A percentile compares a stretch with the other conserved stretches of the same genome.
Conservation (phyloP, 2,329 filamentous ascomycete genomes). For the Fusarium robinianum region DNA sequence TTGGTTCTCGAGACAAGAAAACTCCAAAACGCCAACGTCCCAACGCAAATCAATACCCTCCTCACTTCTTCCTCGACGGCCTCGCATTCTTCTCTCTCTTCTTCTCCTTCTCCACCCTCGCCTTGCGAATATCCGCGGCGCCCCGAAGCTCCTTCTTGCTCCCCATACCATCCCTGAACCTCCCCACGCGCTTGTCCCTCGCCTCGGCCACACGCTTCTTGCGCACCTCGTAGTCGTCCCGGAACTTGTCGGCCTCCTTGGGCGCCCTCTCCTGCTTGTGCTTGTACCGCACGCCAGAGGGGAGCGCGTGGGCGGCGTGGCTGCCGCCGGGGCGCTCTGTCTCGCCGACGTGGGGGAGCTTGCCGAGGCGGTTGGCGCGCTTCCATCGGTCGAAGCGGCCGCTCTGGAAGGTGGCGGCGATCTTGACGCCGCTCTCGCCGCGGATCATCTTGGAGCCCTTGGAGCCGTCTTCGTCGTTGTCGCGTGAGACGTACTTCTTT, state of each 20-base stretch:
- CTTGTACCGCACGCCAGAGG: conserved; percentile 65
- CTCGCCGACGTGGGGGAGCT: conserved; percentile 82
- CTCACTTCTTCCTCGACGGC: conserved; percentile 63
- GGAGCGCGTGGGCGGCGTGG: conserved; percentile 30
- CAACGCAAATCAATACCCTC: conserved; percentile 1
- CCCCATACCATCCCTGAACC: conserved; percentile 72
- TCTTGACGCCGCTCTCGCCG: conserved; percentile 94
- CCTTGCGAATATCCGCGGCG: conserved; percentile 82
- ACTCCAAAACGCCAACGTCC: neutral
- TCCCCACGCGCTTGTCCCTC: conserved; percentile 78
- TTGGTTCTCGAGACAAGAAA: neutral
- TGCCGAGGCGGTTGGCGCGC: conserved; percentile 78
- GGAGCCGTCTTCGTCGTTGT: conserved; percentile 93
- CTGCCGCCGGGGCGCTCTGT: conserved; percentile 58
- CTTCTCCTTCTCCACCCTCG: conserved; percentile 75
- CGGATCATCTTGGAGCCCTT: conserved; percentile 73
- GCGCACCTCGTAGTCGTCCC: conserved; percentile 86
- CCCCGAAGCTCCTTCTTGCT: conserved; percentile 80
- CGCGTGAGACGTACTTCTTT: conserved; percentile 89
- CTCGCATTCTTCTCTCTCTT: conserved; percentile 86
- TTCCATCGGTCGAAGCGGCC: conserved; percentile 94
- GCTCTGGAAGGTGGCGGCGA: conserved; percentile 89
- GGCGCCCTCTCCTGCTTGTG: conserved; percentile 88
- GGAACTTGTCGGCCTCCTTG: conserved; percentile 89
- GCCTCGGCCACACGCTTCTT: conserved; percentile 90